Evolutionary conservation across 805 yeast species (phyloP), one percentile per base, ranked within the genome.

Genomic region (Zygotorulaspora florentina): DNA sequence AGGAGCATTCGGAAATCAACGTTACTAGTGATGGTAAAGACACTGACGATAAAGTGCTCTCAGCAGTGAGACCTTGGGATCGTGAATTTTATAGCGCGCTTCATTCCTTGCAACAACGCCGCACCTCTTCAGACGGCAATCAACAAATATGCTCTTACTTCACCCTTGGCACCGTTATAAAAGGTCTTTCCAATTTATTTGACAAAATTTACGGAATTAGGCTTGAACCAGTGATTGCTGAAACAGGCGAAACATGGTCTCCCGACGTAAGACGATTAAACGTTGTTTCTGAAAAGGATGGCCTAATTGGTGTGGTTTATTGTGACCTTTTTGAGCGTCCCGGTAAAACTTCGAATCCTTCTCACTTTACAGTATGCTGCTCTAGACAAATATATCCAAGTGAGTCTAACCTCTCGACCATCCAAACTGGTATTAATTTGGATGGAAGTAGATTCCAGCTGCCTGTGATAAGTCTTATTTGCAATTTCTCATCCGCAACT

Each of bases 291-390:
- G 83, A 81, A 30, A 66, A 68, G 1, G 76, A 77, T 13, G 85
- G 81, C 0, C 61, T 81, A 23, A 74, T 86, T 35, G 99, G 98
- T 1, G 78, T 84, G 40, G 79, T 93, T 20, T 93, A 93, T 62
- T 77, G 95, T 55, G 99, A 93, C 63, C 72, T 93, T 42, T 87
- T 91, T 71, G 83, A 85, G 52, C 74, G 96, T 43, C 74, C 72
- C 8, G 83, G 84, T 11, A 86, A 86, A 64, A 79, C 85, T 1
- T 81, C 87, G 1, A 81, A 84, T 47, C 97, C 99, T 1, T 95
- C 98, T 0, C 99, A 93, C 67, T 93, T 87, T 67, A 93, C 98
- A 0, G 87, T 93, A 7, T 88, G 93, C 51, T 93, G 98, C 58
- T 87, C 96, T n/a, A 76, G 98, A 54, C 79, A 80, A 57, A 76